Evolutionary conservation across 2,329 filamentous ascomycete genomes (phyloP), one percentile per base, ranked within the genome.

Genomic region (Dryadomyces sulphureus): DNA sequence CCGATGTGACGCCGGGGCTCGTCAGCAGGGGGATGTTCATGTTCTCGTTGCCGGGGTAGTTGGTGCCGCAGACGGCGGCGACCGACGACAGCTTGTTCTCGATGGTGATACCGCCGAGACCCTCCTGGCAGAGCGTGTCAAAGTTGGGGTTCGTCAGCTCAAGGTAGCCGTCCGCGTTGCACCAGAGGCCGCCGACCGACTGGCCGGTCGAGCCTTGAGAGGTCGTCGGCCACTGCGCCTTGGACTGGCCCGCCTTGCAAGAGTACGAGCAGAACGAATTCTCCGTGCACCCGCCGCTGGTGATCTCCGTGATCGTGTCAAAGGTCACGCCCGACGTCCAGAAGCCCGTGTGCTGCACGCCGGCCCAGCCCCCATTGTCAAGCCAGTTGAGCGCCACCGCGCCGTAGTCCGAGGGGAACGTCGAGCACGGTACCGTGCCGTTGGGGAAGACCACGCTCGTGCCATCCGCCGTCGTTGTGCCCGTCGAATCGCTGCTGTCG

Each of bases 1-100:
- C 64, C 50, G 77, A 66, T 22, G 65, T 72, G 42, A 65, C 57
- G 49, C 84, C 84, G 45, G 83, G 65, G 5, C 63, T 53, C 38
- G 81, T 71, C 48, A 77, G 65, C 41, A 89, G 67, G 40, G 90
- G 85, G 49, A 96, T 74, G 46, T 84, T 85, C 79, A 94, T 90
- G 56, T 72, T 72, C 69, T 98, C 92, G 49, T 79, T 88, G 59
- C 88, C 90, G 51, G 92, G 92, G 66, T 98, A 98, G 63, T 95
- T 88, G 53, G 92, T 96, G 63, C 87, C 87, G 77, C 92, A 98
- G 55, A 94, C 75, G 39, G 82, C 74, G 24, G 85, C 81, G 38
- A 73, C 65, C 34, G 75, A 59, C 43, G 63, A 58, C 30, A 95
- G 71, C 46, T 81, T 77, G 72, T 94, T 98, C 62, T 80, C 60